Evolutionary conservation across 257 asterid genomes (phyloP).

Genomic region (Linaria vulgaris): DNA sequence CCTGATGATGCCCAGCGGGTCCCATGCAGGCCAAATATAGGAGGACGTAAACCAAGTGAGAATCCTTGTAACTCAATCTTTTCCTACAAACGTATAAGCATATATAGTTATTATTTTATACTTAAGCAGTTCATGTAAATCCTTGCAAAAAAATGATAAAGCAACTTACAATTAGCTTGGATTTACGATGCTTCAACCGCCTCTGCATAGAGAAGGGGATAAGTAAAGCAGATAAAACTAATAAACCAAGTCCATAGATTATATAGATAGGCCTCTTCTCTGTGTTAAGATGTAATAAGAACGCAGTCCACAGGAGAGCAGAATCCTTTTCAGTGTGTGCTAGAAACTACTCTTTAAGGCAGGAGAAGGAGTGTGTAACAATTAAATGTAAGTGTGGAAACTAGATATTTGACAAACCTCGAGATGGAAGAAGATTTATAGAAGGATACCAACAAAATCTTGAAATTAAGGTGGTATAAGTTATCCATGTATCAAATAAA

Average conservation of each 20-base stretch:
- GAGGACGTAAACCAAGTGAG: constrained; percentile 90
- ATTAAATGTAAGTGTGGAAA: too few relatives aligned
- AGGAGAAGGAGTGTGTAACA: too few relatives aligned
- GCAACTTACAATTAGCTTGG: constrained; percentile 78
- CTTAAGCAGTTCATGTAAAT: constrained; percentile 14
- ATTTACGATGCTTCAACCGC: constrained; percentile 80
- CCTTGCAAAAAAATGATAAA: constrained; percentile 21
- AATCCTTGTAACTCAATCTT: constrained; percentile 81
- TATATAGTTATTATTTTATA: constrained; percentile 13
- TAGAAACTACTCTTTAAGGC: neutral
- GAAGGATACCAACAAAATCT: neutral
- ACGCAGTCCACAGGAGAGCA: constrained; percentile 9
- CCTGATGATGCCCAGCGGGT: constrained; percentile 82
- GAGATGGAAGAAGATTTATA: too few relatives aligned
- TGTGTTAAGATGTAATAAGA: neutral
- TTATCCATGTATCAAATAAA: neutral
- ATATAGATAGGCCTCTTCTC: neutral
- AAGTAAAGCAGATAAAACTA: constrained; percentile 6
- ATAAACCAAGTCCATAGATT: neutral
- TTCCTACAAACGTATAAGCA: constrained; percentile 51
- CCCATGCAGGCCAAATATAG: constrained; percentile 80
- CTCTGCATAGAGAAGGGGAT: constrained; percentile 56
- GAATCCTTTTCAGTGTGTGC: neutral
- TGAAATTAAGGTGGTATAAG: neutral
- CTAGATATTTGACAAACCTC: too few relatives aligned